Conservation (phyloP, 768 basidiomycete genomes). For the Lanmaoa pseudosensibilis region DNA sequence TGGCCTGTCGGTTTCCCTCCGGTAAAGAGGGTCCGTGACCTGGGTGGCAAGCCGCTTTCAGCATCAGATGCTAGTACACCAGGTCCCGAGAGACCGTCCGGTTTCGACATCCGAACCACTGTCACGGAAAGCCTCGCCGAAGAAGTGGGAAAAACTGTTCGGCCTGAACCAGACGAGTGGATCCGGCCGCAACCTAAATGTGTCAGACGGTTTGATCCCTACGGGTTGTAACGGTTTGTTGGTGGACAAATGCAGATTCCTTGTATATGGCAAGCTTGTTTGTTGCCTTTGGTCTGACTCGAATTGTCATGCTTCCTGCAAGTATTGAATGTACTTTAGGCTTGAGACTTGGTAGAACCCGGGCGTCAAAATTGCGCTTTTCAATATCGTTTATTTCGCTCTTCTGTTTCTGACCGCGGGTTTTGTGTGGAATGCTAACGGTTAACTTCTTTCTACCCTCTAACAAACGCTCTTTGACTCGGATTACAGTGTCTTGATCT, state of each 20-base stretch:
- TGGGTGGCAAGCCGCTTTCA: background rate
- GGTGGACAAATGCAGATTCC: background rate
- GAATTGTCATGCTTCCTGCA: background rate
- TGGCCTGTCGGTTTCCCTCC: conserved; percentile 21
- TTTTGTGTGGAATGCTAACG: no score
- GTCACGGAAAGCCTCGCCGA: background rate
- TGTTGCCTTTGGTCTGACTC: background rate
- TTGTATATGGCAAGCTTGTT: background rate
- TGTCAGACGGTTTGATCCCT: conserved; percentile 12
- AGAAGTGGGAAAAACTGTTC: background rate
- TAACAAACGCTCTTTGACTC: no score
- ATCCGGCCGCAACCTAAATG: conserved; percentile 24
- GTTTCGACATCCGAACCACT: background rate
- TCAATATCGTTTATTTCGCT: background rate
- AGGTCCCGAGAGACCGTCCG: background rate
- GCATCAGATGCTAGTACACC: background rate
- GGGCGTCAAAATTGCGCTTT: background rate
- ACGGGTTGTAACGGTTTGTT: background rate
- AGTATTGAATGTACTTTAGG: no score
- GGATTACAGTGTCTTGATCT: no score
- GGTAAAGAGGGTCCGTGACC: background rate
- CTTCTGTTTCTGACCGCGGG: no score
- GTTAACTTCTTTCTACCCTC: no score
- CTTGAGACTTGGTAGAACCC: no score
- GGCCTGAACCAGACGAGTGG: conserved; percentile 15